A percentile compares a stretch with the other conserved stretches of the same genome.
Conservation (phyloP, 768 basidiomycete species). For the Tubosaeta sp. region DNA sequence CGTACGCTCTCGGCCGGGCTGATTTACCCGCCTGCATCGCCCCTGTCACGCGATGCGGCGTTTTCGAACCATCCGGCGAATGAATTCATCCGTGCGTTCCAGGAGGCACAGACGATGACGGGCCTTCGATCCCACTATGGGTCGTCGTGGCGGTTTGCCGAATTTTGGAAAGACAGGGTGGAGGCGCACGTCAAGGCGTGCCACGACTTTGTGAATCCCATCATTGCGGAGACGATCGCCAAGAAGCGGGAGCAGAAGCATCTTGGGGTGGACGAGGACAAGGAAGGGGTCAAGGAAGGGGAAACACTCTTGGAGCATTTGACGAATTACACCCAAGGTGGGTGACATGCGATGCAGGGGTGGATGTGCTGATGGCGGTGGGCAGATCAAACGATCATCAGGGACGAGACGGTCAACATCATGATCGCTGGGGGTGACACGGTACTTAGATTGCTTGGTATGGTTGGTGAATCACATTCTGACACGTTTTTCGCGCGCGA, state of each 20-base stretch:
- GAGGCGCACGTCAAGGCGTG: constrained; percentile 38
- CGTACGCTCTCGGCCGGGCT: constrained; percentile 37
- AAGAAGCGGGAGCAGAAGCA: constrained; percentile 27
- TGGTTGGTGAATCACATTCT: not conserved
- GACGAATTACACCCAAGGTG: constrained; percentile 52
- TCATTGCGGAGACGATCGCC: constrained; percentile 39
- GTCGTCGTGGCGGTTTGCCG: constrained; percentile 38
- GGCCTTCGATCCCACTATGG: constrained; percentile 35
- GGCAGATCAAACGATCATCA: constrained; percentile 21
- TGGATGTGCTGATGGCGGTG: not conserved
- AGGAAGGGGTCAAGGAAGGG: constrained; percentile 34
- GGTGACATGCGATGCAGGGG: not conserved
- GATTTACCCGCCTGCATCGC: constrained; percentile 26
- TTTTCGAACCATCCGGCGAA: constrained; percentile 30
- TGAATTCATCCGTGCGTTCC: constrained; percentile 38
- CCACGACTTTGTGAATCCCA: constrained; percentile 44
- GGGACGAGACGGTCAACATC: constrained; percentile 27
- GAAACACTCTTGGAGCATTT: constrained; percentile 50
- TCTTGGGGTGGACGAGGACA: constrained; percentile 8
- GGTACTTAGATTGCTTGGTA: constrained; percentile 14
- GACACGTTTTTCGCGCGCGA: not conserved
- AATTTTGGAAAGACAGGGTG: constrained; percentile 42
- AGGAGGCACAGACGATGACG: constrained; percentile 32
- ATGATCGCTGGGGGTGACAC: constrained; percentile 42
- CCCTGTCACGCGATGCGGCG: constrained; percentile 18